Evolutionary conservation across 2,329 filamentous ascomycete species (phyloP).

Genomic region (Neonectria sp.): DNA sequence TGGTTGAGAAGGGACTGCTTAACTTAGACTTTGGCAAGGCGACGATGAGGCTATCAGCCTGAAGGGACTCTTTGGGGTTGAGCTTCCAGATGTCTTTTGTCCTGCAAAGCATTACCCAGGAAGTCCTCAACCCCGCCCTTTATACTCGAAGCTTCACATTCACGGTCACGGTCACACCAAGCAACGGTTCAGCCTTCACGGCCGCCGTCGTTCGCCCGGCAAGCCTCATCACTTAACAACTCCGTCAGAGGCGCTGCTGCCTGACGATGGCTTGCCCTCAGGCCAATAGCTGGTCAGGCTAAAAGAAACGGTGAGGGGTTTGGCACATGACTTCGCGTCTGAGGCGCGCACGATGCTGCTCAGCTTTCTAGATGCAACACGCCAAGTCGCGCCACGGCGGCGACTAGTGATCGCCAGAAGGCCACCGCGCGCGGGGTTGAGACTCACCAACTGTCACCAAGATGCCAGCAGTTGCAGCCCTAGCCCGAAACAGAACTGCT

Average conservation of each 20-base stretch:
- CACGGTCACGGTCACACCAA: neutral
- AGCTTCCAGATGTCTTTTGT: neutral
- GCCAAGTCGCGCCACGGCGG: constrained; percentile 25
- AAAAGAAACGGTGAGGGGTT: constrained; percentile 11
- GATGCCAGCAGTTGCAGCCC: constrained; percentile 7
- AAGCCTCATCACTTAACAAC: constrained; percentile 7
- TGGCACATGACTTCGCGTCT: constrained; percentile 47
- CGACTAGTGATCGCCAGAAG: constrained; percentile 29
- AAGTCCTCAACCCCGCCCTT: constrained; percentile 16
- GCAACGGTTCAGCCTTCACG: constrained; percentile 4
- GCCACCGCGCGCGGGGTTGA: constrained; percentile 15
- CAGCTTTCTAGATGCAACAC: constrained; percentile 28
- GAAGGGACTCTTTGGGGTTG: neutral
- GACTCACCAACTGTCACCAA: constrained; percentile 8
- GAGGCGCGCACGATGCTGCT: constrained; percentile 33
- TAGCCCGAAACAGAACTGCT: neutral
- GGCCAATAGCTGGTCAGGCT: constrained; percentile 30
- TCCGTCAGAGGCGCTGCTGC: constrained; percentile 42
- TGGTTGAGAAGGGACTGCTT: neutral
- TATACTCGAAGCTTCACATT: constrained; percentile 31
- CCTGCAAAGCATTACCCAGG: neutral
- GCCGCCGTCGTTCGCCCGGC: neutral
- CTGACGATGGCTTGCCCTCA: constrained; percentile 38
- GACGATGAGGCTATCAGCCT: neutral
- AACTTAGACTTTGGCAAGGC: neutral